These are phyloP conservation scores for Leccinum proximum DNA, from an alignment of 1,284 basidiomycete species.

Conservation along the genomic window DNA sequence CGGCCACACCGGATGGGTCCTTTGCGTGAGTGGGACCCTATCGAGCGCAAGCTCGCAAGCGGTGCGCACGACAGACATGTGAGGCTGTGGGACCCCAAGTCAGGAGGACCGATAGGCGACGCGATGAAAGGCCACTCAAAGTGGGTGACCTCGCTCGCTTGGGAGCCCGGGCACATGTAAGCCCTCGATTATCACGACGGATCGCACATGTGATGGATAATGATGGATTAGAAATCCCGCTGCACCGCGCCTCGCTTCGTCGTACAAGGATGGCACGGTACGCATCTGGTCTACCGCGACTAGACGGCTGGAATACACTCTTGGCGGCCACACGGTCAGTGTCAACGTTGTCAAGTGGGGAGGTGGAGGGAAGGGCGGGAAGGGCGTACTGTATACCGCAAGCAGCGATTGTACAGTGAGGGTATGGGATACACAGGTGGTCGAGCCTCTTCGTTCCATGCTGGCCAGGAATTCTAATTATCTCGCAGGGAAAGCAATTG, in stretches of 20 bases:
- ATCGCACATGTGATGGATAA: conserved; percentile 5
- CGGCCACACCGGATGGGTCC: conserved; percentile 94
- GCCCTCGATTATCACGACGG: conserved; percentile 9
- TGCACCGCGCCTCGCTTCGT: conserved; percentile 87
- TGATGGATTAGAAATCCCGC: conserved; percentile 53
- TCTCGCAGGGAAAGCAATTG: conserved; percentile 49
- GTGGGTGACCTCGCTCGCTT: conserved; percentile 96
- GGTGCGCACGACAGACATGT: conserved; percentile 92
- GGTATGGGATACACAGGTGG: conserved; percentile 74
- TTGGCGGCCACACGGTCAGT: conserved; percentile 73
- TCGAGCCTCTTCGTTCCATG: background rate
- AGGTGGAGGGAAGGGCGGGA: conserved; percentile 62
- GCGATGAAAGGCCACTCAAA: conserved; percentile 92
- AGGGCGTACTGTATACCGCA: conserved; percentile 91
- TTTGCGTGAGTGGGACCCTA: conserved; percentile 98
- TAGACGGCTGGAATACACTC: conserved; percentile 61
- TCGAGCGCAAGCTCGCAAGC: conserved; percentile 88
- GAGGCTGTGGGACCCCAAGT: conserved; percentile 88
- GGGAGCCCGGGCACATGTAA: conserved; percentile 94
- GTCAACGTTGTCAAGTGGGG: conserved; percentile 83
- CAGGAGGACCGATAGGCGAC: conserved; percentile 82
- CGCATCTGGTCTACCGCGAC: conserved; percentile 87
- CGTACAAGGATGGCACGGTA: conserved; percentile 96
- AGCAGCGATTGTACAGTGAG: conserved; percentile 93
- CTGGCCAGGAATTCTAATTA: conserved; percentile 10